Base-by-base conservation (phyloP, 1,139 yeast genomes). In the Zygoascus meyerae region DNA sequence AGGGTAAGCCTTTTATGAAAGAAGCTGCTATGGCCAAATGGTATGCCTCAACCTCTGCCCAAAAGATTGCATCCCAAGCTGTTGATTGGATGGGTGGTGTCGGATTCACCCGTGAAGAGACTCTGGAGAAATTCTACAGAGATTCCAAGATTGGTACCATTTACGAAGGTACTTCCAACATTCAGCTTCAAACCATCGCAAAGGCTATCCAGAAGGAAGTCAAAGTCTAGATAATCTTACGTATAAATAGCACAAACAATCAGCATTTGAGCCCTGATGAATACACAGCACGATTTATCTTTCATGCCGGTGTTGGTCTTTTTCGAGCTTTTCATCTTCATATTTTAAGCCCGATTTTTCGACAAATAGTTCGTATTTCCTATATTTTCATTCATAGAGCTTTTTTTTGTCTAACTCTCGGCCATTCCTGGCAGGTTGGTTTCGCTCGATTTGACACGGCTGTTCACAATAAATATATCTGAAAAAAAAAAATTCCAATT, bases 11-110 rank as follows among this genome's bases (percentile, higher is more conserved):
- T 14, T 70, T 70, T 49, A 65, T 66, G 45, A 68, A 69, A 58
- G 72, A 71, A 54, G 74, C 74, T 2, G 74, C 74, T 33, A 68
- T 70, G 71, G 73, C 74, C 40, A 70, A 71, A 57, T 61, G 68
- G 31, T 66, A 68, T 51, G 67, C 73, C 44, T 64, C 71, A 8
- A 70, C 68, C 50, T 65, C 69, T 28, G 74, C 74, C 5, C 72
- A 68, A 42, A 59, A 59, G 49, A 65, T 69, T 6, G 61, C 73
- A 16, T 66, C 71, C 15, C 58, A 61, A 46, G 73, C 74, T 12
- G 70, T 70, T 16, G 74, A 70, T 53, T 71, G 75, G 71, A 69
- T 71, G 73, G 74, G 74, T 17, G 74, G 74, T 30, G 73, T 71
- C 16, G 74, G 74, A 15, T 70, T 70, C 60, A 70, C 74, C 26